Evolutionary conservation across 768 basidiomycete species (phyloP).

Genomic region (Lactifluus volemus): DNA sequence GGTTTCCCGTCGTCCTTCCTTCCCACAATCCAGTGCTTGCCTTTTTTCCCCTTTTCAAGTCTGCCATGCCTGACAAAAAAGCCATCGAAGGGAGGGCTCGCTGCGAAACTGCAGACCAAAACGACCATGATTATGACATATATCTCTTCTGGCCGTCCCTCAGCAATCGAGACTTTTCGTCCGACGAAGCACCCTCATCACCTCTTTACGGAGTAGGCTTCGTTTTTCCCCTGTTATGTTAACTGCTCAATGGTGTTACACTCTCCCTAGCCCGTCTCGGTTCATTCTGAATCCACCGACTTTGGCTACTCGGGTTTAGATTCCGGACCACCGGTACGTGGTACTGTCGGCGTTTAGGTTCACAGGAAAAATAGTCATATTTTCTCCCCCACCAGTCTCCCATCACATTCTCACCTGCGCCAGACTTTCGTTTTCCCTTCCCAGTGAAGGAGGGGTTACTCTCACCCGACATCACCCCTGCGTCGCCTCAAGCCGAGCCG

Average conservation of each 20-base stretch:
- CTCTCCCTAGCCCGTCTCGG: slow-evolving; percentile 1
- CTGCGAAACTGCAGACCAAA: too few relatives aligned
- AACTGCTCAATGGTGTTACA: neutral
- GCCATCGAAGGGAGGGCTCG: neutral
- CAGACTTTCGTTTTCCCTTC: neutral
- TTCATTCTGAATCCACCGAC: neutral
- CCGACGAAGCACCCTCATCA: neutral
- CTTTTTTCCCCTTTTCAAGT: neutral
- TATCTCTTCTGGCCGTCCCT: slow-evolving; percentile 7
- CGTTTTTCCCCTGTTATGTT: neutral
- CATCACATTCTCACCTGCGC: neutral
- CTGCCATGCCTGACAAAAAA: neutral
- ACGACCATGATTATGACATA: neutral
- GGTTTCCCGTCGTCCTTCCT: slow-evolving; percentile 2
- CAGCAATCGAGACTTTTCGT: neutral
- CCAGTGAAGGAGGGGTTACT: neutral
- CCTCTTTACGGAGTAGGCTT: slow-evolving; percentile 5
- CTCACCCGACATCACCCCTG: neutral
- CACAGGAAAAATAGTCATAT: neutral
- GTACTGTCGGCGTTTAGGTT: neutral
- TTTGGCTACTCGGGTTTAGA: neutral
- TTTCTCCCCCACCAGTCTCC: slow-evolving; percentile 3
- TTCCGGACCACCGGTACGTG: neutral
- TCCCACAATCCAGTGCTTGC: neutral
- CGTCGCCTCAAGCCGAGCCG: neutral